A percentile compares a stretch with the other conserved stretches of the same genome.
Evolutionary conservation across 306 rosid species (phyloP).

Genomic region (Trichosanthes truncata): DNA sequence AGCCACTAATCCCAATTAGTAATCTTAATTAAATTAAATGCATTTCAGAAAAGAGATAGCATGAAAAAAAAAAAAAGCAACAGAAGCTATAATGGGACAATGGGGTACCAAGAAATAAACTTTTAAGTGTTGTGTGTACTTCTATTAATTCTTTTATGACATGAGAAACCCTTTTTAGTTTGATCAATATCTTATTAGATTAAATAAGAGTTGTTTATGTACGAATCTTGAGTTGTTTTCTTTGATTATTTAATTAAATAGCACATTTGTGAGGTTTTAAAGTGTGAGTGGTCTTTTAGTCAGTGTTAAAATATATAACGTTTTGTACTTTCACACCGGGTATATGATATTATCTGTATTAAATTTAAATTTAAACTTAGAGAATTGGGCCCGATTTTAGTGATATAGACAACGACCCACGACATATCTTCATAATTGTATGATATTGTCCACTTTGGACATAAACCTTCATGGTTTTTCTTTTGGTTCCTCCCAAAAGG

Average conservation of each 20-base stretch:
- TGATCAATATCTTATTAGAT: not conserved
- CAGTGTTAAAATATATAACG: too few species aligned
- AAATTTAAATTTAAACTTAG: too few species aligned
- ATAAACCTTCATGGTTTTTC: too few species aligned
- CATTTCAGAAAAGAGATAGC: not conserved
- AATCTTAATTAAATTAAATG: not conserved
- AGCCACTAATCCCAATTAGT: slow-evolving; percentile 4
- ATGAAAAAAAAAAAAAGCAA: not conserved
- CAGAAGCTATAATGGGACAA: not conserved
- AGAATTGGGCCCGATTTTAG: too few species aligned
- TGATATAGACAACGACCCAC: too few species aligned
- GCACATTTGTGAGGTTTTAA: not conserved
- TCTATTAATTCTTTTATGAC: not conserved
- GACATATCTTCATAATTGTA: too few species aligned
- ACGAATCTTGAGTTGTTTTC: not conserved
- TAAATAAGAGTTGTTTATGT: not conserved
- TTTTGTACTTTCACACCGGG: too few species aligned
- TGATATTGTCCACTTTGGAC: too few species aligned
- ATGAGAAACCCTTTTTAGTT: not conserved
- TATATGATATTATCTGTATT: too few species aligned
- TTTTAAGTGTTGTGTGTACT: not conserved
- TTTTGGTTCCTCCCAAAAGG: too few species aligned
- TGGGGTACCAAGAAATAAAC: not conserved
- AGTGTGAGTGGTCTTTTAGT: not conserved
- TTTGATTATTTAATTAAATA: not conserved